Evolutionary conservation across 768 basidiomycete genomes (phyloP).

Genomic region (Sporobolomyces pararoseus): DNA sequence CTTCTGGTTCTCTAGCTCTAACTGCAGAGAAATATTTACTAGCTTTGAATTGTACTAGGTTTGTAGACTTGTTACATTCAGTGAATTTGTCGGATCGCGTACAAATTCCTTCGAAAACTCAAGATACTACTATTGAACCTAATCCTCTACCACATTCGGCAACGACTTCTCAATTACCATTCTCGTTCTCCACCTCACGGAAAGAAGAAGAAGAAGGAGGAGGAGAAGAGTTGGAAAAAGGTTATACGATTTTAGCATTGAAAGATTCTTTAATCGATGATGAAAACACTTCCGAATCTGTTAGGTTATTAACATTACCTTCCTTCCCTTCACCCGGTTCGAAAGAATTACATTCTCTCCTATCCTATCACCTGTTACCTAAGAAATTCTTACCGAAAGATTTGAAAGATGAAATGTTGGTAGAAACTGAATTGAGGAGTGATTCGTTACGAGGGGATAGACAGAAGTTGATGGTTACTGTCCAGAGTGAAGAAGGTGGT

Average conservation of each 20-base stretch:
- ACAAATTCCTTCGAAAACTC: constrained; percentile 43
- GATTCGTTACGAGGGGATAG: constrained; percentile 52
- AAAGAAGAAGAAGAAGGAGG: constrained; percentile 52
- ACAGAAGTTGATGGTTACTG: constrained; percentile 49
- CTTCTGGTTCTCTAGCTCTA: constrained; percentile 66
- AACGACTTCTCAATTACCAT: not conserved
- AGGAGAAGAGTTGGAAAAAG: constrained; percentile 45
- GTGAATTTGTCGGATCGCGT: constrained; percentile 61
- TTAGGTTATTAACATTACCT: too few species aligned
- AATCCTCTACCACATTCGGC: not conserved
- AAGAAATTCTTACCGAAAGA: constrained; percentile 69
- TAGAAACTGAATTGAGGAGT: constrained; percentile 49
- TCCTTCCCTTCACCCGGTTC: constrained; percentile 62
- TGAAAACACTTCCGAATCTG: too few species aligned
- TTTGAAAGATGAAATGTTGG: constrained; percentile 66
- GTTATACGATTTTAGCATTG: constrained; percentile 85
- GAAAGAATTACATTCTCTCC: constrained; percentile 64
- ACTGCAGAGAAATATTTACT: constrained; percentile 95
- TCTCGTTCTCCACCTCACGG: not conserved
- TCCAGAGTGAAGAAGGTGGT: constrained; percentile 46
- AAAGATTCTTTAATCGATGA: constrained; percentile 73
- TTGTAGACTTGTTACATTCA: constrained; percentile 81
- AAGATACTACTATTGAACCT: constrained; percentile 48
- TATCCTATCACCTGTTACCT: constrained; percentile 88
- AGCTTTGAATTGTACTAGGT: constrained; percentile 81